Evolutionary conservation across 2,329 filamentous ascomycete species (phyloP), one percentile per base, ranked within the genome.

Genomic region (Alternaria incomplexa): DNA sequence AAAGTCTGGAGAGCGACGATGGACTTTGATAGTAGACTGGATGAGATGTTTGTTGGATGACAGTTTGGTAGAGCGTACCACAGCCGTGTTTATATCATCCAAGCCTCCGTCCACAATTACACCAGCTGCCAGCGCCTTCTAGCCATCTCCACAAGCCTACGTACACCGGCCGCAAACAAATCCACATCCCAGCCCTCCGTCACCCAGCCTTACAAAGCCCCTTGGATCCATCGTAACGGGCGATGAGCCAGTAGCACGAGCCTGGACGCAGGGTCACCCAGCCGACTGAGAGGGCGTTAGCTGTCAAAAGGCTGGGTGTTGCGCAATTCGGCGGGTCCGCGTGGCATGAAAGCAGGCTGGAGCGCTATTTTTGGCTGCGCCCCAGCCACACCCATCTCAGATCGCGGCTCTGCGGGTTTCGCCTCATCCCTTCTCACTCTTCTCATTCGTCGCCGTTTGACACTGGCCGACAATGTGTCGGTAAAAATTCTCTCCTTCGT

Each of bases 141-240:
- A 56, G 59, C 50, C 46, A 30, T 62, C 43, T 28, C 48, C 63
- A 63, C 63, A 53, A 23, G 53, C 57, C 40, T 58, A 64, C 61
- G 63, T 66, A 66, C 53, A 25, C 58, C 61, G 57, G 32, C 54
- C 22, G 52, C 56, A 54, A 65, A 60, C 53, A 63, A 17, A 43
- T 58, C 52, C 57, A 53, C 56, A 52, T 61, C 50, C 64, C 64
- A 66, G 61, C 64, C 64, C 36, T 59, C 45, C 46, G 22, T 28
- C 43, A 47, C 26, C 50, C 62, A 65, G 55, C 62, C 59, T 32
- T 58, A 58, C 48, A 17, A 47, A 43, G 45, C 46, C 54, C 62
- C 55, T 51, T 52, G 40, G 59, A 30, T 36, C 59, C 55, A 52
- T 59, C 46, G 45, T 44, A 56, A 45, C 8, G 26, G 57, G 22